Conservation (phyloP, 345 rosid species). For the Lepidium aucheri region DNA sequence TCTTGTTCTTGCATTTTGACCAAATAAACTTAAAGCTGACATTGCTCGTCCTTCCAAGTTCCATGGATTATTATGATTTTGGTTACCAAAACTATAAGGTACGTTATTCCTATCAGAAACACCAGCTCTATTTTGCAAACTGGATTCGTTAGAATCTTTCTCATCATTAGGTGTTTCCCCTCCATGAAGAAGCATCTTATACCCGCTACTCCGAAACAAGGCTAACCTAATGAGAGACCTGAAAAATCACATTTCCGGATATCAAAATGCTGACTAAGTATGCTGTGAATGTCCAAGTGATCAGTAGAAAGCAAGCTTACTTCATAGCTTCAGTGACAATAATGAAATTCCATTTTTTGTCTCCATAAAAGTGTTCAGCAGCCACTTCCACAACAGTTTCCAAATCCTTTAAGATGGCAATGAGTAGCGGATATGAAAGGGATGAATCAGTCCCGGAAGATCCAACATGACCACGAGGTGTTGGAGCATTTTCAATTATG, state of each 20-base stretch:
- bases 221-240: constrained; percentile 72
- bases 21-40: constrained; percentile 67
- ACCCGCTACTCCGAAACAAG: constrained; percentile 61
- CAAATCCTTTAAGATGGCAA: constrained; percentile 74
- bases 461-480: constrained; percentile 25
- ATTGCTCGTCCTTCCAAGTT: constrained; percentile 75
- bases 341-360: constrained; percentile 82
- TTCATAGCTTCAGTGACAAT: constrained; percentile 73
- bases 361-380: constrained; percentile 76
- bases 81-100: constrained; percentile 23
- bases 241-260: constrained; percentile 14
- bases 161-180: constrained; percentile 69
- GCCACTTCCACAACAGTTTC: constrained; percentile 86
- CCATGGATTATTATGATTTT: constrained; percentile 38
- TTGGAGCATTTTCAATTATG: constrained; percentile 62
- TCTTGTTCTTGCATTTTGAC: constrained; percentile 61
- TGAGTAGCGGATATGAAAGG: constrained; percentile 65
- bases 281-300: not conserved
- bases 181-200: constrained; percentile 91
- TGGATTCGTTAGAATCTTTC: constrained; percentile 29
- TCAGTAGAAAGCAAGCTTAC: constrained; percentile 34
- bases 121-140: constrained; percentile 28
- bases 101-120: constrained; percentile 23
- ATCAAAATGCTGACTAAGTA: not conserved
- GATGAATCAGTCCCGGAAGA: constrained; percentile 30